These are phyloP conservation scores for Arabidopsis arenosa DNA, from an alignment of 345 rosid species.

Conservation along the genomic window DNA sequence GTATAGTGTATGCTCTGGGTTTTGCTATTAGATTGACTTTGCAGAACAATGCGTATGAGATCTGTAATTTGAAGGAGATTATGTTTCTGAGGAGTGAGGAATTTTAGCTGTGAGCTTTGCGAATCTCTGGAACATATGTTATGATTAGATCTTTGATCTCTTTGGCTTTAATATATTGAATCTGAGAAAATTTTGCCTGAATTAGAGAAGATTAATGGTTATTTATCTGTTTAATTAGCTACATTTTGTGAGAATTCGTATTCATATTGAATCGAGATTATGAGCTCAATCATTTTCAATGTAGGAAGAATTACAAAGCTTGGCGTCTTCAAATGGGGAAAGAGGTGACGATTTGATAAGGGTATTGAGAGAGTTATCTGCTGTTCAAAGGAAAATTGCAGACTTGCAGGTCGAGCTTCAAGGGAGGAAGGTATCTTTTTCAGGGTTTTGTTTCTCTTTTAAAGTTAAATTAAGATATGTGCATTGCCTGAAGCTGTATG, in stretches of 20 bases:
- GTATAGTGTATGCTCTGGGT: background rate
- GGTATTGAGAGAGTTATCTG: slow-evolving; percentile 83
- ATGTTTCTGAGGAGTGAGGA: background rate
- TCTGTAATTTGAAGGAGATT: slow-evolving; percentile 1
- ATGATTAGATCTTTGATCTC: slow-evolving; percentile 6
- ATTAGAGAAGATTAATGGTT: slow-evolving; percentile 5
- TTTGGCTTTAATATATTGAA: background rate
- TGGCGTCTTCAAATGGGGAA: slow-evolving; percentile 61
- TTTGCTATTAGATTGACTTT: slow-evolving; percentile 17
- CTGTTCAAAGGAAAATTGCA: slow-evolving; percentile 89
- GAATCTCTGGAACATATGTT: background rate
- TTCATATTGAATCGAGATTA: slow-evolving; percentile 6
- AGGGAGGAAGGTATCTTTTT: slow-evolving; percentile 82
- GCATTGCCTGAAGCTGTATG: background rate
- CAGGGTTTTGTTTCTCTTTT: slow-evolving; percentile 19
- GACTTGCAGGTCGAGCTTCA: slow-evolving; percentile 98
- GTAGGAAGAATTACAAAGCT: slow-evolving; percentile 69
- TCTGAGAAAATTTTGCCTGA: slow-evolving; percentile 13
- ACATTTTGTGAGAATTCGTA: slow-evolving; percentile 20
- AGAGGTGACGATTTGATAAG: slow-evolving; percentile 81
- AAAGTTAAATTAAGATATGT: background rate
- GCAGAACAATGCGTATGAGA: slow-evolving; percentile 13
- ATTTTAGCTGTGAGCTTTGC: slow-evolving; percentile 10
- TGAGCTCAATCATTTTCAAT: slow-evolving; percentile 12
- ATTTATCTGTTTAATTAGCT: background rate